Evolutionary conservation across 108 stramenopile genomes (phyloP), one percentile per base, ranked within the genome.

Genomic region (Stephanodiscus triporus): DNA sequence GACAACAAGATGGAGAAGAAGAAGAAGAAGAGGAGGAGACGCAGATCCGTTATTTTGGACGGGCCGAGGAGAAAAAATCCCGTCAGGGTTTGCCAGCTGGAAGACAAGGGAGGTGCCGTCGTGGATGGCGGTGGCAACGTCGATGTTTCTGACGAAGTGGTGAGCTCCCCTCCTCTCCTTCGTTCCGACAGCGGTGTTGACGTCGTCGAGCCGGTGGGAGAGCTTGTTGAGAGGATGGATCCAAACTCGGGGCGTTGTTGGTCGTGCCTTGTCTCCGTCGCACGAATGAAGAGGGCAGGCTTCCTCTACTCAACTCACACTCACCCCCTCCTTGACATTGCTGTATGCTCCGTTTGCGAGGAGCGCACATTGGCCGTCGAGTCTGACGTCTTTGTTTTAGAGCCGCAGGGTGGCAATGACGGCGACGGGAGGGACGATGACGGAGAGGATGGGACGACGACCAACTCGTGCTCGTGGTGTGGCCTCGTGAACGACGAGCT

Each of bases 331-430:
- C 64, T 89, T n/a, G 30, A 68, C 14, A 61, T 87, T 14, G 59
- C 86, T 5, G 81, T 82, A 0, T 89, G 88, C 56, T 61, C 69
- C 30, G 68, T 83, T 26, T 89, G 88, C 38, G 56, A 63, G n/a
- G 86, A 89, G 50, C 50, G 49, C 6, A 79, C 79, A 36, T 68
- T 72, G 23, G 60, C 55, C 10, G 80, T 81, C 17, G 86, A 87
- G 43, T 16, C 54, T 0, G 42, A 77, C 7, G 75, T 70, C 3
- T 10, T 71, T 20, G 76, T 63, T 19, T 34, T 38, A 9, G 63
- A 51, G 38, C 40, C 9, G 40, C 40, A 5, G 1, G 40, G 8
- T 48, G 20, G 57, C 9, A n/a, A n/a, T n/a, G 54, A 6, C 30
- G 47, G 40, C 6, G 55, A 51, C 6, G 2, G 29, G 17, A 48